Base-by-base conservation (phyloP, 495 filamentous ascomycete genomes). In the Diplogelasinospora grovesii region DNA sequence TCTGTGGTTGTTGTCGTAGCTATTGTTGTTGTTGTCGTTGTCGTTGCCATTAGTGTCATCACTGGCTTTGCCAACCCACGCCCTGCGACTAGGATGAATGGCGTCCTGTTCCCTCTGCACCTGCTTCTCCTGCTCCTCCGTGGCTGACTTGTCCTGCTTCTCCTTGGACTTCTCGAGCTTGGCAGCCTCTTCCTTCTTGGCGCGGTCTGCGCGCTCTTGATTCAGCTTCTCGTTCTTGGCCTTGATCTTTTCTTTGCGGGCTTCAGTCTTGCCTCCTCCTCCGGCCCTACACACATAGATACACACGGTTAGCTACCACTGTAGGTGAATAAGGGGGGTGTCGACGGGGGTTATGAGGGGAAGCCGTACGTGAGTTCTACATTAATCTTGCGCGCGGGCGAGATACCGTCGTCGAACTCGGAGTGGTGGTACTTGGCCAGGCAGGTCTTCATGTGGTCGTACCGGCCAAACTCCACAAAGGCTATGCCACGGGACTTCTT, bases 361-460 rank as follows among this genome's bases (percentile, higher is more conserved):
- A n/a, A n/a, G n/a, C n/a, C 78, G 53, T 62, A 87, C 78, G 86
- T 96, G 45, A 98, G 68, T 64, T 98, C 92, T 24, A 95, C 85
- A 57, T 95, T 96, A 44, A 98, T 89, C 63, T 82, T 82, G 47
- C 73, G 61, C 34, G 71, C 56, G 5, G 73, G 67, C 42, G 67
- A 70, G 38, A 60, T 53, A 25, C 77, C 79, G 50, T 87, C 83
- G 45, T 86, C 73, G 56, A 97, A 95, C 34, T 65, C 73, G 44
- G 78, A 84, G 63, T 95, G 88, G 63, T 98, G 90, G 59, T 87
- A 86, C 34, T 85, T 73, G 59, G 85, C 83, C 48, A 98, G 70
- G 53, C 86, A 93, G 33, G 86, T 89, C 73, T 94, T 84, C 89
- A 97, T 94, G 57, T 82, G 78, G 64, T 95, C 87, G 66, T 78